phyloP scores from a whole-genome alignment of 2,329 filamentous ascomycete genomes.

The Colletotrichum orchidophilum region DNA sequence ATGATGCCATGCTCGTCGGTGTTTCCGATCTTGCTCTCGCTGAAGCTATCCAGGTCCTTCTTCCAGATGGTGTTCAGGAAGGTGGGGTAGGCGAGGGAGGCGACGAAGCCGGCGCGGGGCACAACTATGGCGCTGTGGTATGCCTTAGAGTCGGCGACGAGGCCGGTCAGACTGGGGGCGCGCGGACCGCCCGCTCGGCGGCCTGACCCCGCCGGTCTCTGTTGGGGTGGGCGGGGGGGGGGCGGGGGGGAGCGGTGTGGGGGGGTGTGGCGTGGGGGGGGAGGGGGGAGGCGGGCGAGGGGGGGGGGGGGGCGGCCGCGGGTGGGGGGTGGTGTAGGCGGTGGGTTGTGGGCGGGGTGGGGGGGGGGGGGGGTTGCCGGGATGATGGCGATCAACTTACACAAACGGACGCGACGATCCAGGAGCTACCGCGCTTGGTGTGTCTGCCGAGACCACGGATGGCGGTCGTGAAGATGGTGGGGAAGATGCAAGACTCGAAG shows the following conservation, averaged over 20 bases:
- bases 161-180: conserved; percentile 16
- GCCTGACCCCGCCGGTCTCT: too few species aligned
- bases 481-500: conserved; percentile 68
- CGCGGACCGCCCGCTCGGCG: conserved; percentile 20
- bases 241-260: too few species aligned
- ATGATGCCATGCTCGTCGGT: conserved; percentile 22
- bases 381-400: neutral
- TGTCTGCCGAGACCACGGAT: conserved; percentile 66
- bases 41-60: conserved; percentile 28
- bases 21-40: conserved; percentile 28
- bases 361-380: too few species aligned
- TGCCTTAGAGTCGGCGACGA: conserved; percentile 17
- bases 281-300: too few species aligned
- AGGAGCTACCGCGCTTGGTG: conserved; percentile 61
- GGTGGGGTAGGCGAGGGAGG: conserved; percentile 64
- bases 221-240: too few species aligned
- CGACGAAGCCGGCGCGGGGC: conserved; percentile 67
- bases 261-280: too few species aligned
- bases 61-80: conserved; percentile 60
- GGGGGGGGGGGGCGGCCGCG: too few species aligned
- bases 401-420: conserved; percentile 19
- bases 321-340: too few species aligned
- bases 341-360: too few species aligned
- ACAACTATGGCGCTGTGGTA: conserved; percentile 68
- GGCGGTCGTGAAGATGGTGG: conserved; percentile 64